Base-by-base conservation (phyloP, 371 early-diverging fungal species). In the Saksenaea vasiformis region DNA sequence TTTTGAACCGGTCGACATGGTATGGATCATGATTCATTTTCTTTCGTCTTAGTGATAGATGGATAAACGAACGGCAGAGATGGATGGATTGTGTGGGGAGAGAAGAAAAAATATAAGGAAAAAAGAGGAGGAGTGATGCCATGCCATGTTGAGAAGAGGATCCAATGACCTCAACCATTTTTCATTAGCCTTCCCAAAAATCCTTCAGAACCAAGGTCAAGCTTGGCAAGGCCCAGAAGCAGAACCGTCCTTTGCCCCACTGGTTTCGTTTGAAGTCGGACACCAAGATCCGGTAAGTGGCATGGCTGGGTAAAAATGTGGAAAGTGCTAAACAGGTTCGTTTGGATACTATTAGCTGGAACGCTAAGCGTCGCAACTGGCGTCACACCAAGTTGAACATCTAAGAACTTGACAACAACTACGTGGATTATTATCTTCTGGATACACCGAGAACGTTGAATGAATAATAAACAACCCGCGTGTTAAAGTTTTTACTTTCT, bases 361-460 rank as follows among this genome's bases (percentile, higher is more conserved):
- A 97, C 89, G 89, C 95, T 74, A 98, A 98, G 94, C 93, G 98
- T 71, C 93, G 98, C 72, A 90, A 98, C 95, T 98, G 98, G 98
- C 91, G 97, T 83, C 93, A 95, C 79, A 97, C 96, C 85, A 97
- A 98, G 95, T 86, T 96, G 78, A 91, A 92, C 87, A 78, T 96
- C 74, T 95, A 94, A 93, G 62, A 47, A 17, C 5, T 47, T n/a
- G 51, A 22, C 51, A 47, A 22, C 39, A 39, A 39, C 31, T 39
- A 39, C 11, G 39, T 39, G 39, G 39, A 39, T 39, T 2, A 10
- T 11, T 39, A 39, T 39, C 11, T 39, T 39, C 11, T 11, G 39
- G 39, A 39, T 31, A 31, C 39, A 39, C 39, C 39, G 39, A 39
- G 39, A 39, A 39, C 39, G 39, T 39, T 39, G 39, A n/a, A 39